Conservation (phyloP, 805 yeast species). For the Tetrapisispora fleetii region DNA sequence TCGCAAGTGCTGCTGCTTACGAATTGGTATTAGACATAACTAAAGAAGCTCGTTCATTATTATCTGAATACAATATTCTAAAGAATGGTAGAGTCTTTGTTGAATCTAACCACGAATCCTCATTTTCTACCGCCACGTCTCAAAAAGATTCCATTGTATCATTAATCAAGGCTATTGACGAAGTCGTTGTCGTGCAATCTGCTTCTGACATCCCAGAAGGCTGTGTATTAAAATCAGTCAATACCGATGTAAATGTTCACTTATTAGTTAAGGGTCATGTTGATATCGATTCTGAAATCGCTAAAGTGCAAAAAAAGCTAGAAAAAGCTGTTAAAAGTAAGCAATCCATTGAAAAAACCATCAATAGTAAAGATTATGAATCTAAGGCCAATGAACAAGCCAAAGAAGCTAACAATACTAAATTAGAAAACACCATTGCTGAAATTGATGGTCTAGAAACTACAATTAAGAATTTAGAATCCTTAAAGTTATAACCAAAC, state of each 20-base stretch:
- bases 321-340: slow-evolving; percentile 51
- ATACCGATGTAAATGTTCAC: slow-evolving; percentile 75
- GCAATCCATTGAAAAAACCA: slow-evolving; percentile 58
- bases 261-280: slow-evolving; percentile 89
- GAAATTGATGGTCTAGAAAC: slow-evolving; percentile 86
- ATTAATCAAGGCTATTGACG: slow-evolving; percentile 81
- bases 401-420: slow-evolving; percentile 60
- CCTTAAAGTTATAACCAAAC: slow-evolving; percentile 44
- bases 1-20: slow-evolving; percentile 60
- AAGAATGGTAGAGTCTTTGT: slow-evolving; percentile 82
- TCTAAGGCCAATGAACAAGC: slow-evolving; percentile 78
- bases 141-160: slow-evolving; percentile 86
- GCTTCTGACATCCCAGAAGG: slow-evolving; percentile 69
- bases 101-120: slow-evolving; percentile 45
- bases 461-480: slow-evolving; percentile 76
- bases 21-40: slow-evolving; percentile 79
- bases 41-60: slow-evolving; percentile 82
- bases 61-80: slow-evolving; percentile 81
- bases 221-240: slow-evolving; percentile 75
- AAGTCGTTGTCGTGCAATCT: slow-evolving; percentile 51
- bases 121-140: slow-evolving; percentile 43
- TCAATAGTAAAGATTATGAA: slow-evolving; percentile 65
- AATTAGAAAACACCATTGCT: slow-evolving; percentile 63
- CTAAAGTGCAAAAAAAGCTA: slow-evolving; percentile 72
- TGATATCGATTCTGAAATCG: slow-evolving; percentile 83